These are phyloP conservation scores for Xanthoconium purpureum DNA, from an alignment of 768 basidiomycete genomes.

Conservation along the genomic window DNA sequence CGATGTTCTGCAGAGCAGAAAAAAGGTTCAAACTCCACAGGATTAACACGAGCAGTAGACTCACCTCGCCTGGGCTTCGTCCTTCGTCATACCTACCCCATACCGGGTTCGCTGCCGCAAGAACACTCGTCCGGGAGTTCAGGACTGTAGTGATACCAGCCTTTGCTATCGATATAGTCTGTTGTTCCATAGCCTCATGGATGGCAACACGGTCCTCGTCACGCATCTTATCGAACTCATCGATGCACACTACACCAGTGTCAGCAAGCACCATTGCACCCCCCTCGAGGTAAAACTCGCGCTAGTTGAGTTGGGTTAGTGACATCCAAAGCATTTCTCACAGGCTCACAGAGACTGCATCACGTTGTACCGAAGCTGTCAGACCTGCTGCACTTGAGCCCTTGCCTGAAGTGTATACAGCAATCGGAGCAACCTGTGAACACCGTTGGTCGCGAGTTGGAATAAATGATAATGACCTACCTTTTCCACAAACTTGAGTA, in stretches of 20 bases:
- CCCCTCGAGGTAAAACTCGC: slow-evolving; percentile 98
- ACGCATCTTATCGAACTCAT: slow-evolving; percentile 99
- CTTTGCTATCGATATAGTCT: slow-evolving; percentile 98
- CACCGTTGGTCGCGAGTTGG: not conserved
- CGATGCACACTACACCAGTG: slow-evolving; percentile 97
- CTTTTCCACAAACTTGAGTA: slow-evolving; percentile 99
- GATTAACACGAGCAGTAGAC: slow-evolving; percentile 4
- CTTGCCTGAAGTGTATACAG: slow-evolving; percentile 98
- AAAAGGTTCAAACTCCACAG: not conserved
- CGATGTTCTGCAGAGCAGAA: slow-evolving; percentile 65
- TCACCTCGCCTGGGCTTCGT: slow-evolving; percentile 88
- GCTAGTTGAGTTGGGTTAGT: slow-evolving; percentile 42
- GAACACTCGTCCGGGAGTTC: slow-evolving; percentile 92
- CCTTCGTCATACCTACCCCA: slow-evolving; percentile 98
- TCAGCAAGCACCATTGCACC: slow-evolving; percentile 99
- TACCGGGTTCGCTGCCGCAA: slow-evolving; percentile 97
- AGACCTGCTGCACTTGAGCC: slow-evolving; percentile 98
- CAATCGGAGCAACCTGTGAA: slow-evolving; percentile 86
- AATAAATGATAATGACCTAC: slow-evolving; percentile 31
- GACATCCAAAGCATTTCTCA: not conserved
- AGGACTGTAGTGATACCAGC: slow-evolving; percentile 98
- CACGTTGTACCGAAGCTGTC: slow-evolving; percentile 95
- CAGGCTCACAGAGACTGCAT: slow-evolving; percentile 74
- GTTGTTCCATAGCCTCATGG: slow-evolving; percentile 99
- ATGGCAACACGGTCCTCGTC: slow-evolving; percentile 99